Percentiles rank a stretch among this genome's conserved stretches.
phyloP scores from a whole-genome alignment of 345 rosid species.

The Eucalyptus marginata region DNA sequence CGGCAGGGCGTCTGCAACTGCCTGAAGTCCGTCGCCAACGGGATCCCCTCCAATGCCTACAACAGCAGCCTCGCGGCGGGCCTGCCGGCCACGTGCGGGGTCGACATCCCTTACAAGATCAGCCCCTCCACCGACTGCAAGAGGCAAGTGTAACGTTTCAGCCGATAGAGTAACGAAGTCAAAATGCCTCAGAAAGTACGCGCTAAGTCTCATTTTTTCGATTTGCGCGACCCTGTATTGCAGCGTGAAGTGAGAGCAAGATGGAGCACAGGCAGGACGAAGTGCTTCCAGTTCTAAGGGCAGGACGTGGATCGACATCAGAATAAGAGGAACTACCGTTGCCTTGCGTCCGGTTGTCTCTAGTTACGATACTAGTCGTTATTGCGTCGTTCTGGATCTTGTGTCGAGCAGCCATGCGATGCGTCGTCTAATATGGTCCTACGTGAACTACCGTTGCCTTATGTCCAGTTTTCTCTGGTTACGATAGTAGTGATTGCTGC shows the following conservation, averaged over 20 bases:
- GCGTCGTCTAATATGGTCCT: not conserved
- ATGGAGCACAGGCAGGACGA: not conserved
- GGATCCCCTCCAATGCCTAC: not conserved
- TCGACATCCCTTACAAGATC: conserved; percentile 2
- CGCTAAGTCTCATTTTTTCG: not conserved
- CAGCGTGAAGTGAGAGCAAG: not conserved
- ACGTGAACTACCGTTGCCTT: not conserved
- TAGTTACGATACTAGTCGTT: not conserved
- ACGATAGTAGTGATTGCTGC: not conserved
- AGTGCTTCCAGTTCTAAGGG: not conserved
- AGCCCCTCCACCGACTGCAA: conserved; percentile 4
- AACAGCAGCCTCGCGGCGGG: not conserved
- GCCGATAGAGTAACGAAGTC: not conserved
- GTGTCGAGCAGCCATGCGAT: not conserved
- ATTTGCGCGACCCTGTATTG: not conserved
- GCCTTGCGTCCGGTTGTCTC: not conserved
- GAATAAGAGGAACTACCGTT: not conserved
- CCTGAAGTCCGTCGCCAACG: not conserved
- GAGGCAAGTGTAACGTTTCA: not conserved
- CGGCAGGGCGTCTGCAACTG: not conserved
- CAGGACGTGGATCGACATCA: not conserved
- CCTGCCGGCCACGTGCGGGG: conserved; percentile 1
- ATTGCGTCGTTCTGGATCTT: not conserved
- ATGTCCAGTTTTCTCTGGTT: not conserved
- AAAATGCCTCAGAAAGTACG: not conserved